Evolutionary conservation across 2,329 filamentous ascomycete genomes (phyloP).

Genomic region (Atkinsonella hypoxylon): DNA sequence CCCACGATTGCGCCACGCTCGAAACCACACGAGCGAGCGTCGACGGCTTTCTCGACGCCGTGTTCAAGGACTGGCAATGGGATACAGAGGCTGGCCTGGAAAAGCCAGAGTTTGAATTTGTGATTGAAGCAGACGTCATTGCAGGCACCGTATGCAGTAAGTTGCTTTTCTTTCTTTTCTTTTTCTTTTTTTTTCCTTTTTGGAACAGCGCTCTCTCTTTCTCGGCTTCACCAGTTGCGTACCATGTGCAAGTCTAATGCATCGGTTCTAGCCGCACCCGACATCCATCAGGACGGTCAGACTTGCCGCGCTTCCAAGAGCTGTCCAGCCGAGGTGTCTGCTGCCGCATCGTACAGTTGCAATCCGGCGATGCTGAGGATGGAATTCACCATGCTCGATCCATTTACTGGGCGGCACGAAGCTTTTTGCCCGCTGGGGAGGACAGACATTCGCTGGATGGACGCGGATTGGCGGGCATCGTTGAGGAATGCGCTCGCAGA

Average conservation of each 20-base stretch:
- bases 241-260: background rate
- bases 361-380: slow-evolving; percentile 16
- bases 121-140: slow-evolving; percentile 15
- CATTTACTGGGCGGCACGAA: slow-evolving; percentile 8
- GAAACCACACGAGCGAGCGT: slow-evolving; percentile 17
- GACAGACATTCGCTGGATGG: slow-evolving; percentile 16
- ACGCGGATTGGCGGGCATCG: slow-evolving; percentile 11
- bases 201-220: no score
- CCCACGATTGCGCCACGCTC: slow-evolving; percentile 13
- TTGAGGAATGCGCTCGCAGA: slow-evolving; percentile 12
- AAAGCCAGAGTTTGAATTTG: slow-evolving; percentile 18
- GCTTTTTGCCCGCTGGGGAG: slow-evolving; percentile 17
- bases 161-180: background rate
- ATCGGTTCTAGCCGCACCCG: background rate
- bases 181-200: background rate
- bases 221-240: no score
- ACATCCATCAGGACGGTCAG: slow-evolving; percentile 1
- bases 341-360: slow-evolving; percentile 16
- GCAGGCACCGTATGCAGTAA: slow-evolving; percentile 19
- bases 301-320: slow-evolving; percentile 9
- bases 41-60: slow-evolving; percentile 20
- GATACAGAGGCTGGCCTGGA: slow-evolving; percentile 2
- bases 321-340: slow-evolving; percentile 14
- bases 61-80: slow-evolving; percentile 18
- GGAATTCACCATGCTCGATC: slow-evolving; percentile 15